Percentiles rank a stretch among this genome's conserved stretches.
phyloP scores from a whole-genome alignment of 2,329 filamentous ascomycete genomes.

The Emmonsiellopsis sp. region DNA sequence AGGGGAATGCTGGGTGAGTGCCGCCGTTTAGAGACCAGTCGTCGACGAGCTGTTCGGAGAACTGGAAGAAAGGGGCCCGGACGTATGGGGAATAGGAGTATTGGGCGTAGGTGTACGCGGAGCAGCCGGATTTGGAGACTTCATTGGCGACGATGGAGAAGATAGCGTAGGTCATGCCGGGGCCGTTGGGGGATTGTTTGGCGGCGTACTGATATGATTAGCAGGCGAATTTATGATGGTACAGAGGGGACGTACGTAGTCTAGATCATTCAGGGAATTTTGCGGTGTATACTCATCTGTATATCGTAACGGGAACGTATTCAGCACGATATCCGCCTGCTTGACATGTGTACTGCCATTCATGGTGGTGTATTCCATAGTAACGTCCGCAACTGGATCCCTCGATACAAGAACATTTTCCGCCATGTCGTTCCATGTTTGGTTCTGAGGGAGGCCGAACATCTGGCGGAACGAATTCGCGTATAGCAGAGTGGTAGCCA shows the following conservation, averaged over 20 bases:
- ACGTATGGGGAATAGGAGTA: constrained; percentile 55
- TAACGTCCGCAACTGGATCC: constrained; percentile 47
- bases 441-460: constrained; percentile 46
- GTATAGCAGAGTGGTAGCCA: constrained; percentile 45
- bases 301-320: constrained; percentile 56
- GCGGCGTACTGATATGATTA: constrained; percentile 47
- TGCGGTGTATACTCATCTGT: constrained; percentile 43
- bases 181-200: constrained; percentile 57
- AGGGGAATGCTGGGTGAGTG: constrained; percentile 60
- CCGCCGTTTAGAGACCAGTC: constrained; percentile 52
- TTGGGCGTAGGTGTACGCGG: constrained; percentile 57
- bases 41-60: constrained; percentile 60
- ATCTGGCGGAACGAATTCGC: constrained; percentile 49
- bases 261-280: constrained; percentile 47
- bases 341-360: constrained; percentile 58
- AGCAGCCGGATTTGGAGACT: constrained; percentile 57
- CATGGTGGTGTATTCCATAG: constrained; percentile 56
- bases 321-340: constrained; percentile 60
- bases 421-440: constrained; percentile 49
- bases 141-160: constrained; percentile 59
- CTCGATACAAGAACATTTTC: constrained; percentile 47
- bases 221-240: not conserved
- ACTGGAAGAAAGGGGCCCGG: constrained; percentile 59
- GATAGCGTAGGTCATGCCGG: constrained; percentile 64
- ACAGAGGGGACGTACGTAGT: constrained; percentile 41